These are phyloP conservation scores for Inga oerstediana DNA, from an alignment of 306 rosid genomes.

Conservation along the genomic window DNA sequence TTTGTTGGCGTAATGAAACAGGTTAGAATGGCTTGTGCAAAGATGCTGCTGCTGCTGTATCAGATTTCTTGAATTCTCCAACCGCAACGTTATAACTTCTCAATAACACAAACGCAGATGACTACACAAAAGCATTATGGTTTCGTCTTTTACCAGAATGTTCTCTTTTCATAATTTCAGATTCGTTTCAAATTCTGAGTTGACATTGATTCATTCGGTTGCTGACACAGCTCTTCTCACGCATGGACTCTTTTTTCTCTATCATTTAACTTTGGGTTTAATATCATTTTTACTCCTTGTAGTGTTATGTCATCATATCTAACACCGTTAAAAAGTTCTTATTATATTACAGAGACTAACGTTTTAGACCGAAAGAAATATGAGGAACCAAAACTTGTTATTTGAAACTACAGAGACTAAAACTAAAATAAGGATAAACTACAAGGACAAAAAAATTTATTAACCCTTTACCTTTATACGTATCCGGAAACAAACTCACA, in stretches of 20 bases:
- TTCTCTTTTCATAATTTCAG: neutral
- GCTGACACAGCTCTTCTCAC: neutral
- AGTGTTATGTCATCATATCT: too few species aligned
- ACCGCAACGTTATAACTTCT: slow-evolving; percentile 3
- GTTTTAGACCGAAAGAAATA: too few species aligned
- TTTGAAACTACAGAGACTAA: too few species aligned
- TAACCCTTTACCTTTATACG: neutral
- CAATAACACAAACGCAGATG: slow-evolving; percentile 16
- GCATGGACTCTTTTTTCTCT: too few species aligned
- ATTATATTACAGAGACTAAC: too few species aligned
- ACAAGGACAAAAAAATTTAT: too few species aligned
- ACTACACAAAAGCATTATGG: neutral
- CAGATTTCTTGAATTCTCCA: slow-evolving; percentile 33
- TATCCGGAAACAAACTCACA: neutral
- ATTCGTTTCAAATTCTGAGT: neutral
- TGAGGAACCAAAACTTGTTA: too few species aligned
- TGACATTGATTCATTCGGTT: neutral
- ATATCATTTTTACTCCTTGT: too few species aligned
- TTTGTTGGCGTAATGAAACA: slow-evolving; percentile 30
- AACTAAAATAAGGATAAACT: too few species aligned
- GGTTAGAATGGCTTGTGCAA: slow-evolving; percentile 66
- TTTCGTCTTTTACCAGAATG: neutral
- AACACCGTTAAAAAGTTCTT: too few species aligned
- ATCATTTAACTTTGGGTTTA: too few species aligned
- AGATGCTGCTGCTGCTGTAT: slow-evolving; percentile 61